Percentiles rank a stretch among this genome's conserved stretches.
These are phyloP conservation scores for Xanthoconium purpureum DNA, from an alignment of 768 basidiomycete species.

Conservation along the genomic window DNA sequence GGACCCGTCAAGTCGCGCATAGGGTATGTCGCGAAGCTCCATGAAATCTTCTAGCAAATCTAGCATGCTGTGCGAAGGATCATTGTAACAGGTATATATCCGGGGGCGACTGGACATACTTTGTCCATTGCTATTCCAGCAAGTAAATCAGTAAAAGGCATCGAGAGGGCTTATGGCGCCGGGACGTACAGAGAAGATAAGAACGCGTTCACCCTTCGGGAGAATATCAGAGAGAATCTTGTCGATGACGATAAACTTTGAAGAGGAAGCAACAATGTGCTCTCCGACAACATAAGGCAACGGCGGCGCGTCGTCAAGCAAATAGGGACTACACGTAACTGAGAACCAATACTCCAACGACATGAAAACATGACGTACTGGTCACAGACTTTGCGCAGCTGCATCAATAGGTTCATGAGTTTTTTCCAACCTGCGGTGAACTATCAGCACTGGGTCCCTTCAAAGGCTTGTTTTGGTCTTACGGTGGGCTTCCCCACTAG, in stretches of 20 bases:
- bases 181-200: slow-evolving; percentile 62
- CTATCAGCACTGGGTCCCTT: not conserved
- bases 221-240: slow-evolving; percentile 55
- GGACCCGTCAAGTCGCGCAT: slow-evolving; percentile 58
- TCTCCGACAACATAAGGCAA: slow-evolving; percentile 50
- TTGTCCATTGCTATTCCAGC: slow-evolving; percentile 54
- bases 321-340: slow-evolving; percentile 44
- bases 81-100: not conserved
- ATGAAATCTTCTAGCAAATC: slow-evolving; percentile 69
- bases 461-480: slow-evolving; percentile 2
- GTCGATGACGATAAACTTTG: slow-evolving; percentile 56
- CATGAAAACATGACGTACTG: slow-evolving; percentile 41
- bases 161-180: not conserved
- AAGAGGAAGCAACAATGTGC: slow-evolving; percentile 53
- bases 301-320: slow-evolving; percentile 48
- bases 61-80: slow-evolving; percentile 49
- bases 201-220: slow-evolving; percentile 58
- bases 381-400: slow-evolving; percentile 68
- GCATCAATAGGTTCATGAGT: slow-evolving; percentile 68
- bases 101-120: slow-evolving; percentile 26
- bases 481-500: slow-evolving; percentile 32
- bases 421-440: slow-evolving; percentile 47
- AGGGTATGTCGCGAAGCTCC: slow-evolving; percentile 53
- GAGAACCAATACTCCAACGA: not conserved
- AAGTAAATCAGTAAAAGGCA: slow-evolving; percentile 2